Base-by-base conservation (phyloP, 1,139 yeast species). In the Hemisphaericaspora xylofermentans region DNA sequence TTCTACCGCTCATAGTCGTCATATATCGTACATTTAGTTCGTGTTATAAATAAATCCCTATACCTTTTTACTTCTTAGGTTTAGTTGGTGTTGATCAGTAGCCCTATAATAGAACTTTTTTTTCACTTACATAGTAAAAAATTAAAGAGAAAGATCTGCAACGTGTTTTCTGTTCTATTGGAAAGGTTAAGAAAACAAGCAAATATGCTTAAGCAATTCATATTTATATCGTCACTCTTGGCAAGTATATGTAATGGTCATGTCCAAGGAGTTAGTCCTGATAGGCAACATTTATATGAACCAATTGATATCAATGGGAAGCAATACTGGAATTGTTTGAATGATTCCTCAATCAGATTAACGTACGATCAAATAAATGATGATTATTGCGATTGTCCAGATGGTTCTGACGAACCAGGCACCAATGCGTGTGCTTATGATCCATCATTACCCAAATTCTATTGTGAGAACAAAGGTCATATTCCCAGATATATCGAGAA, bases 391-490 rank as follows among this genome's bases (percentile, higher is more conserved):
- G 98, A 93, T 58, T 93, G 98, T 66, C 97, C 98, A 0, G 98
- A 93, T 63, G 98, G 98, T 0, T 83, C 94, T 3, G 98, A 93
- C 61, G 98, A 93, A 60, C 97, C 98, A 0, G 97, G 97, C 0
- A 93, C 98, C 1, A 72, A 85, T 40, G 97, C 97, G 0, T 93
- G 98, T 60, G 66, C 64, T 1, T 56, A 46, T 39, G 8, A 12
- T 10, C 18, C 28, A 13, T 8, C 16, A 5, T 51, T 51, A 6
- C 47, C 65, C 1, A 48, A 49, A 38, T 93, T 89, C 54, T 89
- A 80, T 61, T 93, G 98, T 64, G 76, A 66, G 18, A 94, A 94
- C 54, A 68, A 72, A 38, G 96, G 96, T 2, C 87, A 82, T 52
- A 56, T 68, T 13, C 77, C 84, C 1, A 66, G 66, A 33, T 79